Base-by-base conservation (phyloP, 83 land plant species). In the Picea engelmannii region DNA sequence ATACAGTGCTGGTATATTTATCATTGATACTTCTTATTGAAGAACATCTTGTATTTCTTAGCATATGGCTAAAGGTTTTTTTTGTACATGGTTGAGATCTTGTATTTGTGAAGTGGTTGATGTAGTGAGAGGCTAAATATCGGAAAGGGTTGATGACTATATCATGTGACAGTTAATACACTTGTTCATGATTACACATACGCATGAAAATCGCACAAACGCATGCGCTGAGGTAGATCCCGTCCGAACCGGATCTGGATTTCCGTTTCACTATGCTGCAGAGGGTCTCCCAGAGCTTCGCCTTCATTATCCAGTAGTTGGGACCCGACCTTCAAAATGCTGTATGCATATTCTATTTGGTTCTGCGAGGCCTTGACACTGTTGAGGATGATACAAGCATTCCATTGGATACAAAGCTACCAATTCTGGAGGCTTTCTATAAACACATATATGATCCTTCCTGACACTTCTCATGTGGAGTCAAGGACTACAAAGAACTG, bases 311-410 rank as follows among this genome's bases (percentile, higher is more conserved):
- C 78, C 96, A 97, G 82, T 96, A 95, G 90, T 94, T 97, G 62
- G 87, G 84, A 49, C 58, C 87, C 76, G 90, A 93, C 60, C 95
- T 95, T 69, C 90, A 95, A 31, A 84, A 97, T 63, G 99, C 98
- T 40, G 99, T 97, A 82, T 78, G 82, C 81, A 81, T 97, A 27
- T 97, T 97, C 83, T 97, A 97, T 81, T 69, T 97, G 86, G 96
- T 97, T 62, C 93, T 97, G 69, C 92, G 99, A 82, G 98, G 90
- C 47, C 98, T 97, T 61, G 98, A 97, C 62, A 97, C 98, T 82
- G 95, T 97, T 69, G 99, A 97, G 96, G 99, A 97, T 90, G 99
- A 97, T 85, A 95, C 95, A 81, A 92, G 95, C 77, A 89, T 97
- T 82, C 85, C 85, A 17, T 78, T 90, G 74, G 98, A 95, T 16